phyloP scores from a whole-genome alignment of 1,139 yeast genomes.

The Geotrichum phurueaensis region DNA sequence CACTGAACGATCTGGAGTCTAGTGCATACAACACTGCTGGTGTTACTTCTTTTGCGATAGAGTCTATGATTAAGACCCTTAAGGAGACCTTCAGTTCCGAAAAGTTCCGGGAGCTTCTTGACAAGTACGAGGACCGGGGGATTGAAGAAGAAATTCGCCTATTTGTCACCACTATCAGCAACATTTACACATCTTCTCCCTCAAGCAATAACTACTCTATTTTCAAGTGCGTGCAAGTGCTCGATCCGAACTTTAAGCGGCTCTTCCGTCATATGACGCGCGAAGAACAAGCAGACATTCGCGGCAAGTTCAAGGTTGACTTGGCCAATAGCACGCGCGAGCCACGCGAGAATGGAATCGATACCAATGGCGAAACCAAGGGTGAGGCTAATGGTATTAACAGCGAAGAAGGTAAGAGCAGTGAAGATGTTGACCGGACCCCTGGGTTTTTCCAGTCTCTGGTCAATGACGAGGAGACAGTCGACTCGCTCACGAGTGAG shows the following conservation, averaged over 20 bases:
- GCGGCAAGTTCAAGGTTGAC: slow-evolving; percentile 8
- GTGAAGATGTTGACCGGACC: slow-evolving; percentile 1
- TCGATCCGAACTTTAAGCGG: slow-evolving; percentile 19
- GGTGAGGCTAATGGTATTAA: neutral
- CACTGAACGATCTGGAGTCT: slow-evolving; percentile 16
- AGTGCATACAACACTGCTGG: slow-evolving; percentile 19
- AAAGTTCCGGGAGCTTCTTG: slow-evolving; percentile 2
- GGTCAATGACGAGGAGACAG: slow-evolving; percentile 15
- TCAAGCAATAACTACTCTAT: slow-evolving; percentile 10
- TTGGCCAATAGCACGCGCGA: slow-evolving; percentile 11
- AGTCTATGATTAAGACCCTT: slow-evolving; percentile 18
- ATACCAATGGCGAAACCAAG: neutral
- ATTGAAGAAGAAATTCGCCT: slow-evolving; percentile 4
- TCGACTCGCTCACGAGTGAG: slow-evolving; percentile 14
- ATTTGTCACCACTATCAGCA: slow-evolving; percentile 7
- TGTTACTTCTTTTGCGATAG: slow-evolving; percentile 19
- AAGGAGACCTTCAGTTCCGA: slow-evolving; percentile 8
- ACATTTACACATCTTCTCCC: slow-evolving; percentile 1
- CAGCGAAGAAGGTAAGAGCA: neutral
- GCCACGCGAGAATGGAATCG: neutral
- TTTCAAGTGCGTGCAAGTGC: slow-evolving; percentile 14
- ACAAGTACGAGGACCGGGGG: neutral
- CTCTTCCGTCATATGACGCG: slow-evolving; percentile 17
- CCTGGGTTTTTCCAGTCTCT: slow-evolving; percentile 19
- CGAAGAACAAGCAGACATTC: slow-evolving; percentile 14